phyloP scores from a whole-genome alignment of 768 basidiomycete genomes.

The Lactarius akahatsu region DNA sequence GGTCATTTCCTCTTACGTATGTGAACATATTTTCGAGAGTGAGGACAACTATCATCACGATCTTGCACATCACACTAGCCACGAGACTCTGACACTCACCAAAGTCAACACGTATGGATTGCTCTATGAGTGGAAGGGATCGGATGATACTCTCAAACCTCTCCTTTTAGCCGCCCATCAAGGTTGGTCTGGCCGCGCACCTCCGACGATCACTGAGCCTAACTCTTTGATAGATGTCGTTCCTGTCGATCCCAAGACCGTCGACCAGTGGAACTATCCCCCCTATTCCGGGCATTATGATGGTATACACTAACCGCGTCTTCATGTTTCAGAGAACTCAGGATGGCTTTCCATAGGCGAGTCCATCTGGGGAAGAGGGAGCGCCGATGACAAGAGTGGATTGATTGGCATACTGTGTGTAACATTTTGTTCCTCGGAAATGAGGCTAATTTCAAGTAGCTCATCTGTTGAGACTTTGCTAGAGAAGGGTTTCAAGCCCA shows the following conservation, averaged over 20 bases:
- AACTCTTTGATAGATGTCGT: slow-evolving; percentile 43
- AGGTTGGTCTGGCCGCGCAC: slow-evolving; percentile 40
- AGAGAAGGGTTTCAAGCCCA: slow-evolving; percentile 40
- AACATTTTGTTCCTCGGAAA: neutral
- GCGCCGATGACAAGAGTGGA: slow-evolving; percentile 39
- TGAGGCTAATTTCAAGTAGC: slow-evolving; percentile 23
- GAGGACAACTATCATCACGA: too few species aligned
- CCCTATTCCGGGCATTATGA: slow-evolving; percentile 57
- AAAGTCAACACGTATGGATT: slow-evolving; percentile 61
- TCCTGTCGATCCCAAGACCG: slow-evolving; percentile 47
- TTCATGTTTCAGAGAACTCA: neutral
- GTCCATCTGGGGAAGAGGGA: slow-evolving; percentile 39
- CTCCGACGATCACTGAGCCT: neutral
- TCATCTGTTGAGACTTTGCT: slow-evolving; percentile 43
- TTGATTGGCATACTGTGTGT: slow-evolving; percentile 37
- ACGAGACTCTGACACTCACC: slow-evolving; percentile 49
- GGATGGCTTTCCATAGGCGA: slow-evolving; percentile 28
- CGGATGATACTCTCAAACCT: slow-evolving; percentile 50
- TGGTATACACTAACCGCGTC: slow-evolving; percentile 41
- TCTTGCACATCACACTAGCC: slow-evolving; percentile 36
- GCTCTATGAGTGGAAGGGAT: slow-evolving; percentile 60
- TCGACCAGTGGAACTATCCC: slow-evolving; percentile 47
- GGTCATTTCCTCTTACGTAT: slow-evolving; percentile 62
- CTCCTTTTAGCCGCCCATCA: slow-evolving; percentile 55
- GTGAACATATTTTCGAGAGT: slow-evolving; percentile 18